phyloP scores from a whole-genome alignment of 2,329 filamentous ascomycete genomes.

The Trichophyton benhamiae region DNA sequence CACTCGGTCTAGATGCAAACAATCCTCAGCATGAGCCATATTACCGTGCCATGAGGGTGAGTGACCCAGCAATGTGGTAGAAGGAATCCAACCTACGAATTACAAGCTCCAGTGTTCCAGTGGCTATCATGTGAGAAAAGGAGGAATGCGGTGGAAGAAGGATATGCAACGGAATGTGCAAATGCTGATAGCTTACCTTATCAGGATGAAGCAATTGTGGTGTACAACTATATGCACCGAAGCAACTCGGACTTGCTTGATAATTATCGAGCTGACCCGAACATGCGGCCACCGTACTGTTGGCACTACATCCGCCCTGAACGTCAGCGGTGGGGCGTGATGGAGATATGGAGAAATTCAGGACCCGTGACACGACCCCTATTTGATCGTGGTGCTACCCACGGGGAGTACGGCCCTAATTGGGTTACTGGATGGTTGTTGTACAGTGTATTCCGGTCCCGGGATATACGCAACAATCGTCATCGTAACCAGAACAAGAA shows the following conservation, averaged over 20 bases:
- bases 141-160: neutral
- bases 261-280: constrained; percentile 26
- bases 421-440: constrained; percentile 37
- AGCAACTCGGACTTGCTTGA: constrained; percentile 32
- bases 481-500: constrained; percentile 30
- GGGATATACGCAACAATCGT: constrained; percentile 36
- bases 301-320: constrained; percentile 37
- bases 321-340: constrained; percentile 30
- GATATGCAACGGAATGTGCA: neutral
- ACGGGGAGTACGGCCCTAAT: constrained; percentile 35
- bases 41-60: constrained; percentile 36
- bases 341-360: constrained; percentile 33
- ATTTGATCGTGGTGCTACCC: constrained; percentile 31
- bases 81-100: neutral
- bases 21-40: constrained; percentile 33
- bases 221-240: constrained; percentile 33
- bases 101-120: neutral
- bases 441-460: constrained; percentile 37
- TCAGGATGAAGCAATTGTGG: constrained; percentile 34
- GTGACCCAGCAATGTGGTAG: constrained; percentile 11
- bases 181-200: neutral
- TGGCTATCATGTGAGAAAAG: neutral
- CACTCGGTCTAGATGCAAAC: constrained; percentile 29
- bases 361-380: constrained; percentile 27
- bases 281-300: constrained; percentile 32